Base-by-base conservation (phyloP, 371 early-diverging fungal species). In the Blakeslea trispora region DNA sequence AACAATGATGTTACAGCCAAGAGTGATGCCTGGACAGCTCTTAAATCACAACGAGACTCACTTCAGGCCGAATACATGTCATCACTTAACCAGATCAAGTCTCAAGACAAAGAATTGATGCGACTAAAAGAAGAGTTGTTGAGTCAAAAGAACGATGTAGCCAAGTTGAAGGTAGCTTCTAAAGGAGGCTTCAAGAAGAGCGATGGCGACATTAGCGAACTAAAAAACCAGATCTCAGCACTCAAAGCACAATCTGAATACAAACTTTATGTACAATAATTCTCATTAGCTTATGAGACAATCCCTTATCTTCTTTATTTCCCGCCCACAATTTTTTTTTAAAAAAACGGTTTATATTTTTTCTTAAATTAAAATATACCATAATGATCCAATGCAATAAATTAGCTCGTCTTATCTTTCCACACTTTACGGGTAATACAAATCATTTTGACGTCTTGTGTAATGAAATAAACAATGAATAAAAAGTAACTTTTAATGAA, bases 61-160 rank as follows among this genome's bases (percentile, higher is more conserved):
- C 61, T 82, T 19, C 79, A 83, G 32, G 59, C 64, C 19, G 70
- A 81, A 35, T 76, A 74, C 19, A 71, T 79, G 18, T 66, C 59
- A 42, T 61, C 75, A 7, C 51, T 72, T 18, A 79, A 82, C 48
- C 81, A 82, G 66, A 72, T 86, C 52, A 71, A 79, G 39, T 72
- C 77, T 21, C 78, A 87, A 55, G 89, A 89, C 37, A 80, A 79
- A 15, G 81, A 85, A 45, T 79, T 90, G 43, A 59, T 74, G 41
- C 65, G 69, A 14, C 77, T 89, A 23, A 79, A 81, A 32, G 83
- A 74, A 31, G 87, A 89, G 54, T 69, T 91, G 46, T 57, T 75
- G 14, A 75, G 77, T 53, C 81, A 83, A 58, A 83, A 86, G 56
- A 88, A 90, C 28, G 90, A 90, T 71, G 84, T 91, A 14, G 75